Conservation (phyloP, 2,329 filamentous ascomycete species). For the Cladosporium sp. region DNA sequence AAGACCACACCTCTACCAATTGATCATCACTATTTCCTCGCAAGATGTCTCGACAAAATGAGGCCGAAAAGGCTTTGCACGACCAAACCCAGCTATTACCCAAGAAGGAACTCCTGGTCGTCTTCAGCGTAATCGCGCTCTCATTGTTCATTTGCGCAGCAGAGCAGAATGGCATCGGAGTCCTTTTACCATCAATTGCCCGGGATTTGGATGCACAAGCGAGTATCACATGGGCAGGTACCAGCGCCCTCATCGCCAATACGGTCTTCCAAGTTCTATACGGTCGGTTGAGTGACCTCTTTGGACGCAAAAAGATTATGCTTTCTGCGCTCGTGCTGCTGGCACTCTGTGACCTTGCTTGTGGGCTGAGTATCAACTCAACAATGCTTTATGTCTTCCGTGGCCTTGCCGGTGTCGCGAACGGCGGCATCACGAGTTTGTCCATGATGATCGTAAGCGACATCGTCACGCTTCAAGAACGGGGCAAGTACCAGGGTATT, state of each 20-base stretch:
- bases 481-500: conserved; percentile 55
- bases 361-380: conserved; percentile 56
- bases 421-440: conserved; percentile 60
- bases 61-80: conserved; percentile 48
- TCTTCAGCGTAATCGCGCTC: conserved; percentile 55
- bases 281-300: conserved; percentile 45
- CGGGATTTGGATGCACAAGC: conserved; percentile 41
- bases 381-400: conserved; percentile 63
- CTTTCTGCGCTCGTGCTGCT: conserved; percentile 55
- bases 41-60: conserved; percentile 6
- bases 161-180: conserved; percentile 58
- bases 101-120: conserved; percentile 49
- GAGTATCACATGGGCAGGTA: conserved; percentile 58
- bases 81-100: conserved; percentile 61
- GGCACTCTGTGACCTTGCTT: conserved; percentile 59
- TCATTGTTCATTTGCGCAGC: conserved; percentile 57
- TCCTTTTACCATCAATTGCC: conserved; percentile 40
- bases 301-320: conserved; percentile 57
- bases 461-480: conserved; percentile 58
- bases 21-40: background rate
- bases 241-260: conserved; percentile 55
- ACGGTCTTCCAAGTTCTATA: conserved; percentile 67
- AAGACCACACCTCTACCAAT: background rate
- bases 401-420: conserved; percentile 60
- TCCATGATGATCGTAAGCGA: conserved; percentile 64